These are phyloP conservation scores for Clarireedia monteithiana DNA, from an alignment of 2,329 filamentous ascomycete species.

Conservation along the genomic window DNA sequence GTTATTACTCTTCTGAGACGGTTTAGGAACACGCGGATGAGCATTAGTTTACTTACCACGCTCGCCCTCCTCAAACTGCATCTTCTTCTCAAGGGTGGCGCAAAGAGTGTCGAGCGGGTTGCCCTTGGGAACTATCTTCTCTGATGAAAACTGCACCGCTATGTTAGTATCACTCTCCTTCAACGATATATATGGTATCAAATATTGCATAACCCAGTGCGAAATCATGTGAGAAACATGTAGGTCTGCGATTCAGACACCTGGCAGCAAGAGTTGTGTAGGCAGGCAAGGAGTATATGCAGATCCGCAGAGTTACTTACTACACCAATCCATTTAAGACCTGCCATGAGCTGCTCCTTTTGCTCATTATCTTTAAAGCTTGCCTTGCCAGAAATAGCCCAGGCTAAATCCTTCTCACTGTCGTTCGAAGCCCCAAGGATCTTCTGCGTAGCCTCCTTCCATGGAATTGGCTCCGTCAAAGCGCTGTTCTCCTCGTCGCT, in stretches of 20 bases:
- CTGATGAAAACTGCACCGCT: slow-evolving; percentile 47
- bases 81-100: slow-evolving; percentile 82
- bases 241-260: too few relatives aligned
- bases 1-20: too few relatives aligned
- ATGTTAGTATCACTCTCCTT: too few relatives aligned
- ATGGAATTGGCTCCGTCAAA: slow-evolving; percentile 58
- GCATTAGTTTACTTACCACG: slow-evolving; percentile 32
- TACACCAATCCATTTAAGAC: slow-evolving; percentile 64
- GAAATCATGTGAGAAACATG: too few relatives aligned
- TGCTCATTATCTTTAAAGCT: slow-evolving; percentile 61
- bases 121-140: slow-evolving; percentile 60
- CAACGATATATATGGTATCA: too few relatives aligned
- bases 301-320: too few relatives aligned
- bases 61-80: slow-evolving; percentile 76
- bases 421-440: slow-evolving; percentile 63
- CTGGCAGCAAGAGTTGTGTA: too few relatives aligned
- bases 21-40: too few relatives aligned
- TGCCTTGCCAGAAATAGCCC: slow-evolving; percentile 68
- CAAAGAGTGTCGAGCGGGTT: slow-evolving; percentile 90
- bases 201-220: too few relatives aligned
- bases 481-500: slow-evolving; percentile 54
- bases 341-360: slow-evolving; percentile 60
- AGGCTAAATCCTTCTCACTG: slow-evolving; percentile 61
- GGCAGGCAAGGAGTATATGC: too few relatives aligned
- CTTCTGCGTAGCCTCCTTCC: slow-evolving; percentile 79